Conservation (phyloP, 768 basidiomycete species). For the Leccinum obscurum region DNA sequence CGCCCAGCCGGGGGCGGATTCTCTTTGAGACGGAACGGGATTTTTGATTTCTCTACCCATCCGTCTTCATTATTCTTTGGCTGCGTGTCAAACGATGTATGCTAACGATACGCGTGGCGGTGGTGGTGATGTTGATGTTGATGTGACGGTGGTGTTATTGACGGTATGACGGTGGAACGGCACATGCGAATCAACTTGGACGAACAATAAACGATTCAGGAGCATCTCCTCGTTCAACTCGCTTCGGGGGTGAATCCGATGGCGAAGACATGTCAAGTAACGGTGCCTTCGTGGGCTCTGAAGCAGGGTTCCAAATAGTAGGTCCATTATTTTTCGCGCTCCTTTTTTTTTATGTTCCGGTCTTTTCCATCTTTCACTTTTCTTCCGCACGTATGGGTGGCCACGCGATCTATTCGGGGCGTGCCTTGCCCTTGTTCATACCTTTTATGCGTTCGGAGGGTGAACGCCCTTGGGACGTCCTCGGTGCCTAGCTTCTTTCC, state of each 20-base stretch:
- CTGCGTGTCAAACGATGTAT: neutral
- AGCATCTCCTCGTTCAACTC: slow-evolving; percentile 39
- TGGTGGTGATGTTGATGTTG: neutral
- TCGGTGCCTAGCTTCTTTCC: slow-evolving; percentile 2
- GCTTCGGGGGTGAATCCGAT: slow-evolving; percentile 43
- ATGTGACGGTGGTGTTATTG: neutral
- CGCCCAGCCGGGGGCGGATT: neutral
- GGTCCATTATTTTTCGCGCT: slow-evolving; percentile 12
- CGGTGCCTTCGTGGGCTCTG: slow-evolving; percentile 30
- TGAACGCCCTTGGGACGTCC: neutral
- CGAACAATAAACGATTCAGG: slow-evolving; percentile 26
- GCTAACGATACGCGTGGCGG: neutral
- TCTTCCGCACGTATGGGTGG: neutral
- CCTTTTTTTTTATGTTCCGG: neutral
- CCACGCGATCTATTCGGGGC: neutral
- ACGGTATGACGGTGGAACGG: neutral
- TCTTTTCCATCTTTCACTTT: neutral
- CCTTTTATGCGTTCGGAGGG: neutral
- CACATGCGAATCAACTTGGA: neutral
- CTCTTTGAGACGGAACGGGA: neutral
- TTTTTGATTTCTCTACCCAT: neutral
- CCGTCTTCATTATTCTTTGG: neutral
- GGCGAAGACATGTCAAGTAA: slow-evolving; percentile 22
- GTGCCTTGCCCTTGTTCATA: neutral
- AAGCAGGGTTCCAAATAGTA: slow-evolving; percentile 35